phyloP scores from a whole-genome alignment of 73 alveolate genomes.

The Paramecium octaurelia region DNA sequence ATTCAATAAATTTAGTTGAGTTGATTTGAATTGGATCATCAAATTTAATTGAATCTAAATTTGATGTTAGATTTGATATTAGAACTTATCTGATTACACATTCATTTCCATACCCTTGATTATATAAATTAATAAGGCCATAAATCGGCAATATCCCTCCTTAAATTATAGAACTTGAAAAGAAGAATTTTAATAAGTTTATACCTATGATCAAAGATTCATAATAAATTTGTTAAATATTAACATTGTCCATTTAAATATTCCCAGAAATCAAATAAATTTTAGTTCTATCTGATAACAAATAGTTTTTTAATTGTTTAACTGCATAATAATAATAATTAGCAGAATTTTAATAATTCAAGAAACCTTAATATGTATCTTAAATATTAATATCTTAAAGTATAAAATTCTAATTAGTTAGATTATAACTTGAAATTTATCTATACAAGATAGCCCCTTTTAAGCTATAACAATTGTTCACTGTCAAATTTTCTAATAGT shows the following conservation, averaged over 20 bases:
- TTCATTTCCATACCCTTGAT: not conserved
- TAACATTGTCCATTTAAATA: not conserved
- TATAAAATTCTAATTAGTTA: not conserved
- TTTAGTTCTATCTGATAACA: not conserved
- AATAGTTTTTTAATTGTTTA: not conserved
- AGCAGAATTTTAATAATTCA: not conserved
- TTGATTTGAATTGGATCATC: not conserved
- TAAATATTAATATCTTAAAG: not conserved
- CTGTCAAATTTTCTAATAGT: not conserved
- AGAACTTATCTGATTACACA: not conserved
- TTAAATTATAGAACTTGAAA: not conserved
- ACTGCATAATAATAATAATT: not conserved
- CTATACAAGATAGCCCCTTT: not conserved
- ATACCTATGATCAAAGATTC: not conserved
- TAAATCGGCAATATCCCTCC: not conserved
- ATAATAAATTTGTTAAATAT: not conserved
- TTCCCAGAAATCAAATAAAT: not conserved
- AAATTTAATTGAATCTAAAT: not conserved
- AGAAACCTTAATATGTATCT: not conserved
- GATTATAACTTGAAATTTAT: not conserved
- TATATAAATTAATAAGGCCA: not conserved
- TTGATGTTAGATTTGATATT: not conserved
- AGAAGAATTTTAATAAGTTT: not conserved
- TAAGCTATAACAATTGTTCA: not conserved
- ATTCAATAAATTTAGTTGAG: not conserved